These are phyloP conservation scores for Beauveria sp. DNA, from an alignment of 2,329 filamentous ascomycete species.

Conservation along the genomic window DNA sequence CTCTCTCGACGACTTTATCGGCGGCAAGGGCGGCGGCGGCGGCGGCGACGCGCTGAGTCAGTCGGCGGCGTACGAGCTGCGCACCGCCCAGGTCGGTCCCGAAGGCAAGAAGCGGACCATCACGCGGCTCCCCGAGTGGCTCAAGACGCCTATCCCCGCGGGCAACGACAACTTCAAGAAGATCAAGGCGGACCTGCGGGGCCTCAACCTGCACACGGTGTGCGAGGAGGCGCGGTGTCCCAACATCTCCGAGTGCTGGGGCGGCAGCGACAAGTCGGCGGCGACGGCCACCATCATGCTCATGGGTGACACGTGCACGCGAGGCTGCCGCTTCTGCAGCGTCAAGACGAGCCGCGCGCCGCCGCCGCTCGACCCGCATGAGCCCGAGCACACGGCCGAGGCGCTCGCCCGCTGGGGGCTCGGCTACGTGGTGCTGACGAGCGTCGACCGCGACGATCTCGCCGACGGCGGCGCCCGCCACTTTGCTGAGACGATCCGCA, in stretches of 20 bases:
- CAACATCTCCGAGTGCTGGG: slow-evolving; percentile 98
- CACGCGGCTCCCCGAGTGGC: slow-evolving; percentile 79
- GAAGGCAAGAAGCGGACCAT: slow-evolving; percentile 56
- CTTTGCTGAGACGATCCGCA: slow-evolving; percentile 88
- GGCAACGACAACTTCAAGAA: slow-evolving; percentile 80
- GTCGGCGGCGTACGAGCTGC: slow-evolving; percentile 51
- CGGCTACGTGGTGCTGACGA: slow-evolving; percentile 91
- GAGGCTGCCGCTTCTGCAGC: slow-evolving; percentile 93
- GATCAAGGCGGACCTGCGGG: slow-evolving; percentile 88
- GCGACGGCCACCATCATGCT: slow-evolving; percentile 99
- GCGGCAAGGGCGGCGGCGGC: slow-evolving; percentile 22
- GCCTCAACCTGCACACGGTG: slow-evolving; percentile 85
- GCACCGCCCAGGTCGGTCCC: slow-evolving; percentile 57
- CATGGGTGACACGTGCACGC: slow-evolving; percentile 97
- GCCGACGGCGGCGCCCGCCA: slow-evolving; percentile 81
- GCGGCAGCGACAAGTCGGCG: slow-evolving; percentile 76
- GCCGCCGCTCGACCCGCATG: slow-evolving; percentile 81
- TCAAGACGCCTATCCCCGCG: slow-evolving; percentile 89
- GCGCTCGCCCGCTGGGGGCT: slow-evolving; percentile 87
- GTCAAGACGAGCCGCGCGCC: slow-evolving; percentile 80
- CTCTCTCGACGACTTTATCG: slow-evolving; percentile 52
- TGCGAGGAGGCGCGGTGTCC: slow-evolving; percentile 97
- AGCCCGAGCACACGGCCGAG: slow-evolving; percentile 94
- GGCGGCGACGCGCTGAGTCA: slow-evolving; percentile 30
- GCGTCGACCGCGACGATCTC: slow-evolving; percentile 88